Conservation (phyloP, 2,329 filamentous ascomycete species). For the Alternaria brassicae region DNA sequence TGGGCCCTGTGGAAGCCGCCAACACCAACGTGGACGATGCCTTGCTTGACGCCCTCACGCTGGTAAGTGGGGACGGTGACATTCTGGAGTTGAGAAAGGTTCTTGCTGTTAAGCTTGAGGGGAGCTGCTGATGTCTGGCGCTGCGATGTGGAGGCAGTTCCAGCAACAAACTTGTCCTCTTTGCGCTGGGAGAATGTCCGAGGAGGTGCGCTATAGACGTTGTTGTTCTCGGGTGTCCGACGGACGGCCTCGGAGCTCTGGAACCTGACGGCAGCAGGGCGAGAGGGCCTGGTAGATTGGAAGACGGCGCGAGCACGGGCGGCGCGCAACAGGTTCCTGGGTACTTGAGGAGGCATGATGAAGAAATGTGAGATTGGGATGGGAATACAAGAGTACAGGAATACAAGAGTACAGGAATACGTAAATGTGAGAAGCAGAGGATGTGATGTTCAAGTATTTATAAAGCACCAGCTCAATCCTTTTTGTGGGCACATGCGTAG, state of each 20-base stretch:
- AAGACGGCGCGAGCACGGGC: conserved; percentile 19
- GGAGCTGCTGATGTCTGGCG: conserved; percentile 4
- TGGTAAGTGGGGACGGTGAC: conserved; percentile 35
- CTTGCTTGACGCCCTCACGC: conserved; percentile 34
- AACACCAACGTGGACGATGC: conserved; percentile 40
- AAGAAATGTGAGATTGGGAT: neutral
- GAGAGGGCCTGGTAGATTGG: conserved; percentile 16
- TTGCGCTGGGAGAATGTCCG: conserved; percentile 7
- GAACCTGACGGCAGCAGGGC: conserved; percentile 15
- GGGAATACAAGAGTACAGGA: conserved; percentile 3
- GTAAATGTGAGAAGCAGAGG: conserved; percentile 7
- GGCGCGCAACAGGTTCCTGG: conserved; percentile 21
- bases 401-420: conserved; percentile 7
- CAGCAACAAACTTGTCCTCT: conserved; percentile 8
- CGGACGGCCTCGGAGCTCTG: conserved; percentile 18
- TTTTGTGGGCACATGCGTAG: conserved; percentile 17
- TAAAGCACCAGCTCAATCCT: conserved; percentile 12
- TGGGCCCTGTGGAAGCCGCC: conserved; percentile 41
- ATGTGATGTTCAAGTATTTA: conserved; percentile 6
- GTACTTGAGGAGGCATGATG: conserved; percentile 21
- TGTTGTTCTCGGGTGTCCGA: conserved; percentile 8
- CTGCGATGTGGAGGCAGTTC: neutral
- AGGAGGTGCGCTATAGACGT: conserved; percentile 15
- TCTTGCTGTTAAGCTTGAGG: conserved; percentile 29
- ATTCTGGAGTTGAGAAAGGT: conserved; percentile 29